Evolutionary conservation across 108 stramenopile species (phyloP), one percentile per base, ranked within the genome.

Genomic region (Stephanodiscus minutulus): DNA sequence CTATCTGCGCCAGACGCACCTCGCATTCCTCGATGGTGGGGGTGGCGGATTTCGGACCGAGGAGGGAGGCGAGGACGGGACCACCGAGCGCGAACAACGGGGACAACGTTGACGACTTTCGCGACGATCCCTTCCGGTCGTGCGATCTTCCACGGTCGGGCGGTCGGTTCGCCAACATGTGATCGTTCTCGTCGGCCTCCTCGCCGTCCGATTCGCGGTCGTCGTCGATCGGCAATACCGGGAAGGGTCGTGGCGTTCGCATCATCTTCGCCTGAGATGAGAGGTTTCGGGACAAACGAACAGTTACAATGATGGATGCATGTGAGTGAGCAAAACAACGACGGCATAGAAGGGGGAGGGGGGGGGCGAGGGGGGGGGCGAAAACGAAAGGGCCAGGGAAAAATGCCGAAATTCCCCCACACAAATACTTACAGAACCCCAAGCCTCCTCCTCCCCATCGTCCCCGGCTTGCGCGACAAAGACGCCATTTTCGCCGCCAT

Each of bases 1-100:
- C 22, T n/a, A 79, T 79, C 47, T 58, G 70, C 15, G 53, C 22
- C n/a, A 79, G 64, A 8, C 69, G 68, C 66, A 15, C 58, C 54
- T 67, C 57, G 17, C 77, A 79, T 66, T 71, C 31, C 47, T 67
- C 77, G 27, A 13, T 1, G 24, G 55, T 56, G 27, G 27, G 24
- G 35, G 59, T 20, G 11, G 70, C 29, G n/a, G n/a, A n/a, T 56
- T 72, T 72, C 33, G 70, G 18, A 17, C 46, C 11, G n/a, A 66
- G 55, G 39, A 67, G 28, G 13, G 65, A 53, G 11, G 69, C 65
- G 43, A 79, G 62, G 20, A 72, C 24, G 52, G 58, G 25, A 7
- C 52, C 1, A 43, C 43, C 15, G 36, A 41, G 18, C 25, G 18
- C 5, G 57, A 29, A 56, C 57, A n/a, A n/a, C n/a, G 41, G 35